Conservation (phyloP, 371 early-diverging fungal species). For the Actinomortierella wolfii region DNA sequence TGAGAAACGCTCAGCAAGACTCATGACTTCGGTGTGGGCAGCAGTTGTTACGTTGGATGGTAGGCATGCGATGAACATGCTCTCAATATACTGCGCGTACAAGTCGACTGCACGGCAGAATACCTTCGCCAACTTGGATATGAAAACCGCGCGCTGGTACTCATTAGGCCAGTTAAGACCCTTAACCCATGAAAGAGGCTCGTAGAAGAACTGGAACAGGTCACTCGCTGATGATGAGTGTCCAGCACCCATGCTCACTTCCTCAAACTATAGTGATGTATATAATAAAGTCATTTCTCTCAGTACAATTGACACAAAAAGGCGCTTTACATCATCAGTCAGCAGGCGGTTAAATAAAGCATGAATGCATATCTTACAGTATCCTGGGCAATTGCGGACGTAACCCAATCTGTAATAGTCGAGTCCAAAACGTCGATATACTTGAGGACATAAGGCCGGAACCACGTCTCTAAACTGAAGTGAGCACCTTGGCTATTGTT, state of each 20-base stretch:
- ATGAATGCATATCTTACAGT: slow-evolving; percentile 48
- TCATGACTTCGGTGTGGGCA: slow-evolving; percentile 45
- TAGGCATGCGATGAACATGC: slow-evolving; percentile 46
- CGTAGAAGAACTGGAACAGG: slow-evolving; percentile 76
- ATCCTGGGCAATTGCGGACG: slow-evolving; percentile 66
- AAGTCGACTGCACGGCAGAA: slow-evolving; percentile 51
- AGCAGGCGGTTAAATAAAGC: no score
- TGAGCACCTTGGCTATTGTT: slow-evolving; percentile 33
- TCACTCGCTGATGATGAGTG: slow-evolving; percentile 86
- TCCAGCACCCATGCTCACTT: slow-evolving; percentile 62
- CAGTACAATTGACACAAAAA: no score
- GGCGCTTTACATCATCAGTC: no score
- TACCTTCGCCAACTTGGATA: slow-evolving; percentile 72
- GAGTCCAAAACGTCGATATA: slow-evolving; percentile 61
- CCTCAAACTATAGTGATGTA: slow-evolving; percentile 52
- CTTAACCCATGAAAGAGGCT: slow-evolving; percentile 71
- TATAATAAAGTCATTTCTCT: no score
- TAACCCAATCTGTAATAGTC: slow-evolving; percentile 65
- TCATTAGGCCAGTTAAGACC: slow-evolving; percentile 81
- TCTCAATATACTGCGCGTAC: slow-evolving; percentile 53
- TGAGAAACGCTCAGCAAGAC: slow-evolving; percentile 47
- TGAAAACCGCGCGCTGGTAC: slow-evolving; percentile 67
- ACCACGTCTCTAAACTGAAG: slow-evolving; percentile 71
- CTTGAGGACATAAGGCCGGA: slow-evolving; percentile 61
- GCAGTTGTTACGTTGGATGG: slow-evolving; percentile 26